These are phyloP conservation scores for Quercus aquifolioides DNA, from an alignment of 306 rosid genomes.

Conservation along the genomic window DNA sequence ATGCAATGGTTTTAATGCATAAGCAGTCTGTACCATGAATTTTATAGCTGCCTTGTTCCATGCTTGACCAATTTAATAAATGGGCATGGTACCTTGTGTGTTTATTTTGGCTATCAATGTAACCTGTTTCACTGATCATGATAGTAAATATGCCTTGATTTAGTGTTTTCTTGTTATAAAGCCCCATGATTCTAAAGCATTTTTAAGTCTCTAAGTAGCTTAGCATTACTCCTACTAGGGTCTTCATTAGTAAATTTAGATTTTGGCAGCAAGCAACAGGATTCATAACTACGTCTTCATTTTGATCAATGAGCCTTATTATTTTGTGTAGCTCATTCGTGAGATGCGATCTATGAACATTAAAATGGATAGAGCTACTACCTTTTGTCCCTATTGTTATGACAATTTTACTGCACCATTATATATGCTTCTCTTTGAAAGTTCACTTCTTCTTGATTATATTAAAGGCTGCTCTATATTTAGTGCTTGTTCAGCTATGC, in stretches of 20 bases:
- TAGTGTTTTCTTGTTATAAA: not conserved
- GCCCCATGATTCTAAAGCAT: not conserved
- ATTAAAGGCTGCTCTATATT: not conserved
- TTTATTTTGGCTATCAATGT: not conserved
- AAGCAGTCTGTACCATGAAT: not conserved
- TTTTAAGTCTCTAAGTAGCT: slow-evolving; percentile 6
- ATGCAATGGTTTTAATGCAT: not conserved
- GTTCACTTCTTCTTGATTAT: not conserved
- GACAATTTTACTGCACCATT: not conserved
- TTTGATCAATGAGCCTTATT: not conserved
- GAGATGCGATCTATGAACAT: not conserved
- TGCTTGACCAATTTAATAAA: not conserved
- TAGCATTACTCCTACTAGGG: not conserved
- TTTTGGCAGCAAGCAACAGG: not conserved
- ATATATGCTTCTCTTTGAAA: slow-evolving; percentile 1
- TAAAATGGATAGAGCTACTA: not conserved
- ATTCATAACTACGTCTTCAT: not conserved
- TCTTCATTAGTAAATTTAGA: not conserved
- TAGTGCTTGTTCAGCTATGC: not conserved
- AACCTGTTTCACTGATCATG: not conserved
- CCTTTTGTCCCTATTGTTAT: not conserved
- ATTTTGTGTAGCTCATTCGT: not conserved
- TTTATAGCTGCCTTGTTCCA: not conserved
- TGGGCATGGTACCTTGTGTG: not conserved
- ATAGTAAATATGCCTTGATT: not conserved